phyloP scores from a whole-genome alignment of 768 basidiomycete genomes.

The Daedaleopsis sinensis region DNA sequence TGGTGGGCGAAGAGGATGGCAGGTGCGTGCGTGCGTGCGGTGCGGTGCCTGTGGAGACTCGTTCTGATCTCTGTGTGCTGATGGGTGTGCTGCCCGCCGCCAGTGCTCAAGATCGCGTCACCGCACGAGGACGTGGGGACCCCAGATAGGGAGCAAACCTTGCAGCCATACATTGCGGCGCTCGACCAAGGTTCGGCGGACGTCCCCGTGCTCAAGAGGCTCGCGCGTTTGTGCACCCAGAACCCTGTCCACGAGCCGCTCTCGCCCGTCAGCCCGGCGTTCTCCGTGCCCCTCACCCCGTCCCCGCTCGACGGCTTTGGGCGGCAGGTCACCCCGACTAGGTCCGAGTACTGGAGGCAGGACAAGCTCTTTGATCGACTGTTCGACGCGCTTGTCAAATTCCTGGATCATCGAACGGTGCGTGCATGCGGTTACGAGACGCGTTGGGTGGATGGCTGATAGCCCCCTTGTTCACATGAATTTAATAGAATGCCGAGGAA shows the following conservation, averaged over 20 bases:
- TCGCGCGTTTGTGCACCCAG: constrained; percentile 63
- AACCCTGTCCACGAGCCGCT: constrained; percentile 55
- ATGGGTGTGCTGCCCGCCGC: constrained; percentile 47
- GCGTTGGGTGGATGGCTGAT: constrained; percentile 19
- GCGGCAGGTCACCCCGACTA: constrained; percentile 46
- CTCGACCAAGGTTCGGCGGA: constrained; percentile 58
- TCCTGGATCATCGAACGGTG: constrained; percentile 67
- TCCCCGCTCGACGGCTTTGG: constrained; percentile 52
- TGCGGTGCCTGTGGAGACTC: constrained; percentile 7
- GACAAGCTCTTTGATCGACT: constrained; percentile 72
- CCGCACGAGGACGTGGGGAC: constrained; percentile 42
- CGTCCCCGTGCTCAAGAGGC: constrained; percentile 59
- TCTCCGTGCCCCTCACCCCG: constrained; percentile 55
- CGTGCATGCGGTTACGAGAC: constrained; percentile 8
- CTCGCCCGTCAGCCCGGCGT: constrained; percentile 57
- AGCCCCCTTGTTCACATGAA: constrained; percentile 15
- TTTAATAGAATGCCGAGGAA: constrained; percentile 56
- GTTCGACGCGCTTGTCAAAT: constrained; percentile 65
- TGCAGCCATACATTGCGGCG: constrained; percentile 53
- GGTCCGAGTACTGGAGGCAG: constrained; percentile 71
- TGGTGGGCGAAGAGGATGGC: constrained; percentile 86
- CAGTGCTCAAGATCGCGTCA: constrained; percentile 51
- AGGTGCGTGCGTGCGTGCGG: constrained; percentile 48
- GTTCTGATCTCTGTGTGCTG: constrained; percentile 21
- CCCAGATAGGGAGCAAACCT: constrained; percentile 49